A percentile compares a stretch with the other conserved stretches of the same genome.
phyloP scores from a whole-genome alignment of 805 yeast genomes.

The Starmerella ratchasimensis region DNA sequence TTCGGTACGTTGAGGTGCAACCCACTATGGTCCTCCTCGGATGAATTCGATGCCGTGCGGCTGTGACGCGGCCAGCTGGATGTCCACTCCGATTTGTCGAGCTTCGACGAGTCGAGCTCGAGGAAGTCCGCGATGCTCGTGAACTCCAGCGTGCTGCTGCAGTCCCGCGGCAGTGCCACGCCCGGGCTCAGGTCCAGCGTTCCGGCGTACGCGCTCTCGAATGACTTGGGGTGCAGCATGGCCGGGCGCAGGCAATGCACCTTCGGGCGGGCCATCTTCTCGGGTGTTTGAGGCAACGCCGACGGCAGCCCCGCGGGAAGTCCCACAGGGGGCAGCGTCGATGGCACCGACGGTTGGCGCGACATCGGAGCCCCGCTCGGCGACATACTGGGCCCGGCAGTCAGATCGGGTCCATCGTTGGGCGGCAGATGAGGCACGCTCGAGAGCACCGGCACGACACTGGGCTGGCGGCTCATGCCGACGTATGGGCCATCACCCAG shows the following conservation, averaged over 20 bases:
- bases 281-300: no score
- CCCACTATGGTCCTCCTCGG: conserved; percentile 1
- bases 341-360: no score
- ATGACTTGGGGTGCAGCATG: conserved; percentile 2
- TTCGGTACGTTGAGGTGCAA: neutral
- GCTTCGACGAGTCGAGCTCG: conserved; percentile 12
- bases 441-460: no score
- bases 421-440: no score
- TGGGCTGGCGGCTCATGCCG: no score
- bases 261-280: no score
- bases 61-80: neutral
- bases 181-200: conserved; percentile 12
- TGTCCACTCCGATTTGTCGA: conserved; percentile 1
- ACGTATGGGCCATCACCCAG: no score
- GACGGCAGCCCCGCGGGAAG: no score
- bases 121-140: conserved; percentile 4
- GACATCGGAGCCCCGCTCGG: no score
- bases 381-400: no score
- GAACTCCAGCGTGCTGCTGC: conserved; percentile 1
- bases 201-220: conserved; percentile 9
- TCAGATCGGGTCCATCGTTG: no score
- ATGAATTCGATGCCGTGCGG: conserved; percentile 4
- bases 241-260: conserved; percentile 1
- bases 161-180: neutral
- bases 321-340: no score